These are phyloP conservation scores for Diaporthe eres DNA, from an alignment of 2,329 filamentous ascomycete species.

Conservation along the genomic window DNA sequence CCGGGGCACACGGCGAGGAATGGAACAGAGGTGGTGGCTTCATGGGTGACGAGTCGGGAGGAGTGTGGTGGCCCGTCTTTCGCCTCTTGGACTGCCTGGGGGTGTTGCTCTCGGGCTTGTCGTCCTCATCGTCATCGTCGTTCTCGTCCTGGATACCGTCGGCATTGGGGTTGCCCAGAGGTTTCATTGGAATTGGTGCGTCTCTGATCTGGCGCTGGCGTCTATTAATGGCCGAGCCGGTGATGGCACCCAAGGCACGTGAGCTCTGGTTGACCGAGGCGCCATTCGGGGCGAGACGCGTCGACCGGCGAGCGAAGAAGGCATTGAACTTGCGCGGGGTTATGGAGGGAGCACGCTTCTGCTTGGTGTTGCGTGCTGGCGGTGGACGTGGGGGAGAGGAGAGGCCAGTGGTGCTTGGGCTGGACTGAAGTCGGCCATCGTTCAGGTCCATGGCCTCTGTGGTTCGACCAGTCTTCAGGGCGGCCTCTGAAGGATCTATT, in stretches of 20 bases:
- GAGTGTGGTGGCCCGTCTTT: conserved; percentile 56
- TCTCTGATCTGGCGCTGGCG: conserved; percentile 51
- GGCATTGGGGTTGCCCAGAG: conserved; percentile 41
- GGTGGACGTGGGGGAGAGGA: conserved; percentile 47
- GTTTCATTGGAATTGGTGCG: conserved; percentile 56
- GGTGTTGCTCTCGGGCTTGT: conserved; percentile 22
- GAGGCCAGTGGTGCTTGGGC: conserved; percentile 40
- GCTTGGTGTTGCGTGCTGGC: conserved; percentile 53
- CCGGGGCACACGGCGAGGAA: conserved; percentile 45
- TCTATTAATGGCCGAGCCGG: conserved; percentile 56
- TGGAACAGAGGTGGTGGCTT: conserved; percentile 48
- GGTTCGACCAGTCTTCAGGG: background rate
- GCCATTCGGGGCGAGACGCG: conserved; percentile 36
- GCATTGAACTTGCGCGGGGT: conserved; percentile 67
- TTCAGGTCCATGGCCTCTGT: conserved; percentile 44
- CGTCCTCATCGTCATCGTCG: background rate
- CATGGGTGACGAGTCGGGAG: conserved; percentile 54
- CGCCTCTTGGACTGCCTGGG: conserved; percentile 53
- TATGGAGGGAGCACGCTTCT: conserved; percentile 65
- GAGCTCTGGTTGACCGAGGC: conserved; percentile 38
- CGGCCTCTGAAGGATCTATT: background rate
- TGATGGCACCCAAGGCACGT: conserved; percentile 47
- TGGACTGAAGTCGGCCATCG: conserved; percentile 36
- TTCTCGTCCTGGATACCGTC: conserved; percentile 35
- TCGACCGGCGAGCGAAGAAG: conserved; percentile 67